phyloP scores from a whole-genome alignment of 306 rosid species.

The Pueraria montana region DNA sequence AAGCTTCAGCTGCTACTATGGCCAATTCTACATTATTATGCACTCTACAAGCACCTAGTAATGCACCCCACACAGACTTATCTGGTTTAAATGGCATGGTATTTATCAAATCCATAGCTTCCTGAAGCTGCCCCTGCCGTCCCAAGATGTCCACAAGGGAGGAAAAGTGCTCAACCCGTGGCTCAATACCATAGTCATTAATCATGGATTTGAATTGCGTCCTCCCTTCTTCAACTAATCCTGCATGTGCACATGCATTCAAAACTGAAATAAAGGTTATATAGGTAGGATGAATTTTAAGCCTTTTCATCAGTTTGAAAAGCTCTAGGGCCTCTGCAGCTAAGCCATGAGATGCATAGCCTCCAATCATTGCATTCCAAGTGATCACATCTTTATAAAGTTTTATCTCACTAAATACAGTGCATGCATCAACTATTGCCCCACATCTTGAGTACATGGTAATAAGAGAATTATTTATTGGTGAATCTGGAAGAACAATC shows the following conservation, averaged over 20 bases:
- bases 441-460: constrained; percentile 71
- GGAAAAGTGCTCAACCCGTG: constrained; percentile 61
- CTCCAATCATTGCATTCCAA: constrained; percentile 69
- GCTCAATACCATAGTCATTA: constrained; percentile 53
- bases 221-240: constrained; percentile 63
- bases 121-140: constrained; percentile 62
- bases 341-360: constrained; percentile 63
- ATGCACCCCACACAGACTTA: constrained; percentile 65
- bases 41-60: constrained; percentile 62
- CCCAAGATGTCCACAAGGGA: constrained; percentile 65
- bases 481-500: constrained; percentile 58
- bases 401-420: constrained; percentile 59
- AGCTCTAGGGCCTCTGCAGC: constrained; percentile 60
- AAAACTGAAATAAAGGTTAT: constrained; percentile 61
- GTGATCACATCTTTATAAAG: constrained; percentile 59
- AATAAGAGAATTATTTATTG: constrained; percentile 60
- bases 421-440: constrained; percentile 57
- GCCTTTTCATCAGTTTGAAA: constrained; percentile 56
- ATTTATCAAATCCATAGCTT: constrained; percentile 56
- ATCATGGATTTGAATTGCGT: constrained; percentile 62
- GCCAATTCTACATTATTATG: constrained; percentile 60
- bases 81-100: constrained; percentile 61
- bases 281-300: constrained; percentile 60
- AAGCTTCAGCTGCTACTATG: constrained; percentile 57
- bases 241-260: constrained; percentile 63